A percentile compares a stretch with the other conserved stretches of the same genome.
These are phyloP conservation scores for Funneliformis mosseae DNA, from an alignment of 192 early-diverging fungal genomes.

Conservation along the genomic window DNA sequence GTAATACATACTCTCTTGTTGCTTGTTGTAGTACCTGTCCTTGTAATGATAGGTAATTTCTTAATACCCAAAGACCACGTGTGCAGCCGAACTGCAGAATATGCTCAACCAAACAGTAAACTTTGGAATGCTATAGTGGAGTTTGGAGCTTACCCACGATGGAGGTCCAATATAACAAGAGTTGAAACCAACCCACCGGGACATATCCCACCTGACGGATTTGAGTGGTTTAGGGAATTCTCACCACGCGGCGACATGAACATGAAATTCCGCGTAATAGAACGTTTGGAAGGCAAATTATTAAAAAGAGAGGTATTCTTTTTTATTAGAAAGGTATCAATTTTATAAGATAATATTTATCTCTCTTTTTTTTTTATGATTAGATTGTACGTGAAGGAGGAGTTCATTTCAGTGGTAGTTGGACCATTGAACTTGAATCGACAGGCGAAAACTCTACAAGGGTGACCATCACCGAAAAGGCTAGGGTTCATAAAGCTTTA, in stretches of 20 bases:
- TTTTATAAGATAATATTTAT: background rate
- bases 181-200: background rate
- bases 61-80: conserved; percentile 10
- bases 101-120: background rate
- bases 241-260: background rate
- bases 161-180: background rate
- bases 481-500: background rate
- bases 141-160: conserved; percentile 12
- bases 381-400: conserved; percentile 25
- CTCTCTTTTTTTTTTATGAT: background rate
- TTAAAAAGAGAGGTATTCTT: conserved; percentile 9
- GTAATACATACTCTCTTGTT: conserved; percentile 11
- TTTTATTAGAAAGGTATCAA: too few relatives aligned
- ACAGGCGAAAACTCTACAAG: background rate
- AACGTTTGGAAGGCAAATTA: background rate
- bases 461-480: conserved; percentile 2
- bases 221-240: conserved; percentile 20
- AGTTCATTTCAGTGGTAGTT: conserved; percentile 3
- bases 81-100: conserved; percentile 12
- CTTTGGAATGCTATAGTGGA: background rate
- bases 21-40: background rate
- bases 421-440: conserved; percentile 15
- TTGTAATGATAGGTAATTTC: background rate
- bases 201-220: conserved; percentile 14
- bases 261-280: conserved; percentile 1